A percentile compares a stretch with the other conserved stretches of the same genome.
phyloP scores from a whole-genome alignment of 1,284 basidiomycete species.

The Ganoderma resinaceum region DNA sequence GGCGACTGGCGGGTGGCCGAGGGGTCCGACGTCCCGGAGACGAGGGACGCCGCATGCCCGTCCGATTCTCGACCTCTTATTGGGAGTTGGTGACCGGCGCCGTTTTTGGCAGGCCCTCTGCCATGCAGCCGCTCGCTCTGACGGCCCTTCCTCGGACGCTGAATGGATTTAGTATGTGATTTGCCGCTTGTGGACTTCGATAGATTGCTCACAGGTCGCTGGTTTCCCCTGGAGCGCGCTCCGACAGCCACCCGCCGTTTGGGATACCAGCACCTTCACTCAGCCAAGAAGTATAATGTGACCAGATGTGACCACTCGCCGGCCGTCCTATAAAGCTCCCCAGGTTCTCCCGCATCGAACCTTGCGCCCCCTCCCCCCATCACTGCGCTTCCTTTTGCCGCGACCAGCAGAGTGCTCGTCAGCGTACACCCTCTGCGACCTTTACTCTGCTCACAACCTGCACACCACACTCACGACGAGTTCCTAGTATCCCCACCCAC shows the following conservation, averaged over 20 bases:
- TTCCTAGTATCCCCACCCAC: not conserved
- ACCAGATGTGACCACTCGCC: not conserved
- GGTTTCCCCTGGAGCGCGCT: not conserved
- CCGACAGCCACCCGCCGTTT: not conserved
- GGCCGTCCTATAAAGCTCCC: slow-evolving; percentile 2
- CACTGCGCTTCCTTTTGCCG: slow-evolving; percentile 25
- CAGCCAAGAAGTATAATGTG: not conserved
- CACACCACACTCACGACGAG: slow-evolving; percentile 11
- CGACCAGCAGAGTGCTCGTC: slow-evolving; percentile 30
- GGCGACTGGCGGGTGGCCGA: not conserved
- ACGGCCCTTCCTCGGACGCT: not conserved
- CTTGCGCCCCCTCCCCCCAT: slow-evolving; percentile 29
- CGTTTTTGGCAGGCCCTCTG: slow-evolving; percentile 11
- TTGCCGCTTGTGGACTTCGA: slow-evolving; percentile 15
- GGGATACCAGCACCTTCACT: slow-evolving; percentile 4
- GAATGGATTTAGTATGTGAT: slow-evolving; percentile 14
- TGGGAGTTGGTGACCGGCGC: slow-evolving; percentile 25
- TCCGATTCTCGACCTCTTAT: slow-evolving; percentile 18
- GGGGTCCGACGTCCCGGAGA: slow-evolving; percentile 26
- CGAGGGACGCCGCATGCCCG: slow-evolving; percentile 13
- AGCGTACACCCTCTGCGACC: slow-evolving; percentile 14
- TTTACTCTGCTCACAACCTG: slow-evolving; percentile 3
- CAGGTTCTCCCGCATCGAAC: slow-evolving; percentile 4
- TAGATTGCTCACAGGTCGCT: not conserved
- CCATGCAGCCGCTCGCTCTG: slow-evolving; percentile 4